A percentile compares a stretch with the other conserved stretches of the same genome.
These are phyloP conservation scores for Priceomyces haplophilus DNA, from an alignment of 805 yeast genomes.

Conservation along the genomic window DNA sequence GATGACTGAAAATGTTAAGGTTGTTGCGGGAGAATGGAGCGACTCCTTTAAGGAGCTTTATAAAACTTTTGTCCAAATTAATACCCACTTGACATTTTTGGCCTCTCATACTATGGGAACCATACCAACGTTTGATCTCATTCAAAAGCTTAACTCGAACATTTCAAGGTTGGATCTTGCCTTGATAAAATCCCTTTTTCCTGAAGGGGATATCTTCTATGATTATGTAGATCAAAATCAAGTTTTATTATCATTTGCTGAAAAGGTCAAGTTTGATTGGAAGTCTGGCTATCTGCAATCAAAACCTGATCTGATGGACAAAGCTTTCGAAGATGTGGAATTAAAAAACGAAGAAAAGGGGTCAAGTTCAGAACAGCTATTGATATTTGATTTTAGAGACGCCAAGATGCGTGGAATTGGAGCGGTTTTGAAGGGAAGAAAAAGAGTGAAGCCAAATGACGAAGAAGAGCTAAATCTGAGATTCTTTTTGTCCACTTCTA, in stretches of 20 bases:
- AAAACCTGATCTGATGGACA: conserved; percentile 35
- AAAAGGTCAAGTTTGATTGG: conserved; percentile 39
- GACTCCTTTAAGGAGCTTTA: conserved; percentile 13
- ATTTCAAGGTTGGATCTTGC: conserved; percentile 58
- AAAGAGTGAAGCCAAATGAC: conserved; percentile 9
- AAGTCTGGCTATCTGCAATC: conserved; percentile 34
- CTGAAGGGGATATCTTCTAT: conserved; percentile 60
- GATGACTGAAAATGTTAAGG: background rate
- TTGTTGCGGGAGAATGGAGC: conserved; percentile 7
- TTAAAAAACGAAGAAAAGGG: conserved; percentile 45
- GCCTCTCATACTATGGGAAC: conserved; percentile 34
- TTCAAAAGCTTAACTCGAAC: conserved; percentile 28
- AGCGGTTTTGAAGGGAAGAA: conserved; percentile 22
- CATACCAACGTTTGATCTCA: conserved; percentile 28
- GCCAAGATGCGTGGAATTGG: conserved; percentile 53
- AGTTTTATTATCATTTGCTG: conserved; percentile 41
- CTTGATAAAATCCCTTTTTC: conserved; percentile 56
- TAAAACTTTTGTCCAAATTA: conserved; percentile 23
- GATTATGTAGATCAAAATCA: conserved; percentile 81
- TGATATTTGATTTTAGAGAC: conserved; percentile 77
- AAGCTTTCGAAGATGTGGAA: conserved; percentile 54
- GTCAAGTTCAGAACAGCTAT: conserved; percentile 44
- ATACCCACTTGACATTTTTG: conserved; percentile 40
- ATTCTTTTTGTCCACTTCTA: conserved; percentile 33
- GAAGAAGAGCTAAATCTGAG: conserved; percentile 12